Percentiles rank a stretch among this genome's conserved stretches.
phyloP scores from a whole-genome alignment of 1,139 yeast genomes.

The Saccharomyces hybrid region DNA sequence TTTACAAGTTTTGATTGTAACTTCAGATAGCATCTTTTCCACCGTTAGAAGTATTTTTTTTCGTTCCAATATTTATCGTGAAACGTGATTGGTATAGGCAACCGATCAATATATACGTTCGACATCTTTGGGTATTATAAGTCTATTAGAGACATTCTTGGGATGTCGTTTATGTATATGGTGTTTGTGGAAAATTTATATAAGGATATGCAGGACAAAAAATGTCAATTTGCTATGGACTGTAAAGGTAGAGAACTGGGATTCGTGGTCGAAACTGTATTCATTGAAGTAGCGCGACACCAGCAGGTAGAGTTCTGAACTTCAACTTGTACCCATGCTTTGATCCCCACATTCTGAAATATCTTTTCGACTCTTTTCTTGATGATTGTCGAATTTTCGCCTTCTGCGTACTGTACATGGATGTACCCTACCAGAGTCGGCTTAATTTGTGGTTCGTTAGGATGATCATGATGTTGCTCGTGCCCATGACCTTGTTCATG shows the following conservation, averaged over 20 bases:
- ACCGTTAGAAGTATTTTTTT: neutral
- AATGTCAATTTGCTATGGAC: neutral
- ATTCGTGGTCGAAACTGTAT: slow-evolving; percentile 2
- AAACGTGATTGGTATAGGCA: neutral
- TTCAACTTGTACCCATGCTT: slow-evolving; percentile 55
- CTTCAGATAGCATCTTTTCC: neutral
- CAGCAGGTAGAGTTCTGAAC: slow-evolving; percentile 52
- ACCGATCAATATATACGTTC: neutral
- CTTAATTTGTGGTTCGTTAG: slow-evolving; percentile 9
- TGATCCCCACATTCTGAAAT: slow-evolving; percentile 35
- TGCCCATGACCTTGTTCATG: slow-evolving; percentile 26
- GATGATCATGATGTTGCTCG: slow-evolving; percentile 13
- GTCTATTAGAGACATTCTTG: too few species aligned
- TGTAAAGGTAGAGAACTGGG: neutral
- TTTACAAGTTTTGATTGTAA: neutral
- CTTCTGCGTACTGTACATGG: slow-evolving; percentile 61
- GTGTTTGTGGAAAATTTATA: neutral
- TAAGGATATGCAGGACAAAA: neutral
- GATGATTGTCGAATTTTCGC: slow-evolving; percentile 56
- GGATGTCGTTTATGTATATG: neutral
- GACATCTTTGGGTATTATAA: neutral
- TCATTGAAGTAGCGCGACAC: slow-evolving; percentile 35
- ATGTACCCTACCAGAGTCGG: slow-evolving; percentile 45
- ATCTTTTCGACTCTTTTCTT: slow-evolving; percentile 53
- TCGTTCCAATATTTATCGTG: neutral